Base-by-base conservation (phyloP, 169 alveolate genomes). In the Cryptosporidium canis region DNA sequence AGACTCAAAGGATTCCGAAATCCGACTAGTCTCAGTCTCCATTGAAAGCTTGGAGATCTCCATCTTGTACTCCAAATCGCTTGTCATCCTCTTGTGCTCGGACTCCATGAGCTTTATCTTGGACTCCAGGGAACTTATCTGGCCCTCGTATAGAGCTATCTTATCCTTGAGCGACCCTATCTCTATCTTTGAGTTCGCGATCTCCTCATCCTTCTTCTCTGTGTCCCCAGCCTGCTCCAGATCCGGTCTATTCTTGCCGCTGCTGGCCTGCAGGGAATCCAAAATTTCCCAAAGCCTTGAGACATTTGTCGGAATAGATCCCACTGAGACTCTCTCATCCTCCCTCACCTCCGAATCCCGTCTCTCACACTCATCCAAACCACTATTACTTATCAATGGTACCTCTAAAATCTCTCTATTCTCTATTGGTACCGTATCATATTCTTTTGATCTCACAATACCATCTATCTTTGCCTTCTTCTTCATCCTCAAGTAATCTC, bases 241-340 rank as follows among this genome's bases (percentile, higher is more conserved):
- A 44, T 45, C 66, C 31, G 24, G 68, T 18, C 83, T 66, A 3
- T 53, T 66, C 21, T 55, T 70, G 18, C 53, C 84, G 21, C 44
- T 70, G n/a, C 24, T 37, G 4, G 84, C 21, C 21, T 70, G 84
- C 12, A 77, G 27, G 14, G 87, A 77, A 55, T 77, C 87, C 51
- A 77, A 41, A 41, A 77, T 55, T 24, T 77, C 72, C 87, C 87
- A 77, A 29, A 77, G 66, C 43, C 61, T 77, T 77, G 87, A 77
- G 27, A 77, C 72, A 27, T 77, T 77, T 6, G 65, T 33, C 41
- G 87, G 87, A 41, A 58, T 27, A 2, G 41, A n/a, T 9, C 24
- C 24, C 3, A 35, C 24, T 12, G 43, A 27, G 11, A 29, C 77
- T 11, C n/a, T 55, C 14, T 51, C 31, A n/a, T 3, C 67, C 29